Base-by-base conservation (phyloP, 179 eudicot species). In the Vitellaria paradoxa region DNA sequence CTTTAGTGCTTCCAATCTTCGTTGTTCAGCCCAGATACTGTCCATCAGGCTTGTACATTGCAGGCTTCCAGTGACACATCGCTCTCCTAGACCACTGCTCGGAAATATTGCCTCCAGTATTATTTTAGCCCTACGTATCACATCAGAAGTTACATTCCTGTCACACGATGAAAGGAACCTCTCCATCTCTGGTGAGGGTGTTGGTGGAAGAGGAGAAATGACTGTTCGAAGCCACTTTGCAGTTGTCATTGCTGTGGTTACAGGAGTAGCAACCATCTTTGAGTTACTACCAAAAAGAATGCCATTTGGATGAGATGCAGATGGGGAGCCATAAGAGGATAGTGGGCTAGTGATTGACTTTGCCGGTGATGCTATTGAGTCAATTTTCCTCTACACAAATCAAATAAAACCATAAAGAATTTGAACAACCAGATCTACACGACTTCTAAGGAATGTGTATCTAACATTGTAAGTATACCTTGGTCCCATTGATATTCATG, bases 201-300 rank as follows among this genome's bases (percentile, higher is more conserved):
- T 86, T 37, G 91, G 84, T 61, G 96, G 92, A 73, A 96, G 94
- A 52, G 98, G 96, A 79, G 92, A 91, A 69, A 96, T 86, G 68
- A 88, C 80, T 8, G 94, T 84, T n/a, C 98, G 90, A 63, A 96
- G 92, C 99, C 99, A 96, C 86, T 89, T 94, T 71, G 97, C 98
- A 60, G 99, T 96, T 47, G 96, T 94, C 99, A 96, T 91, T 77
- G 99, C 98, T 67, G 97, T 96, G 93, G 93, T 94, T 49, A 96
- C 98, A 49, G 99, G 99, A 23, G 98, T 96, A 61, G 96, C 87
- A 72, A 84, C 80, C 55, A 81, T 81, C 85, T 81, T 88, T 53
- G 85, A 72, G 78, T 65, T 80, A 53, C 79, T 77, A 77, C 70
- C 30, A 70, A 73, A 68, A 69, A 82, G 76, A 77, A 75, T 68